Evolutionary conservation across 2,329 filamentous ascomycete genomes (phyloP), one percentile per base, ranked within the genome.

Genomic region (Curvularia spicifera): DNA sequence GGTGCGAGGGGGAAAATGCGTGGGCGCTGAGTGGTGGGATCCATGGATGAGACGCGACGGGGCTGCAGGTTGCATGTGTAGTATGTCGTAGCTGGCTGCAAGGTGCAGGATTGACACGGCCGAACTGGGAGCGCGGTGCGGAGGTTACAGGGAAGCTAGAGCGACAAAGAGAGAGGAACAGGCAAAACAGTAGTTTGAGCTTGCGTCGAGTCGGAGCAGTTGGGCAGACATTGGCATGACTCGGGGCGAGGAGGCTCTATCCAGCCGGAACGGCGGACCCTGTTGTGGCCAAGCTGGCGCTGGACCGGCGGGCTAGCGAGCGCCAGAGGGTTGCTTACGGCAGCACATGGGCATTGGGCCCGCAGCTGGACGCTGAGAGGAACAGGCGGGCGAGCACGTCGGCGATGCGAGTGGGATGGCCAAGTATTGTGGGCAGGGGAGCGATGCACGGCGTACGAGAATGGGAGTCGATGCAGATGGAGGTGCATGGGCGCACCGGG

Each of bases 1-100:
- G 71, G 72, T 57, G 59, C 63, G 13, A 59, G 50, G 61, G 61
- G 24, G 61, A 51, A 69, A 67, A 60, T 56, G 40, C 37, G 55
- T 18, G 57, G 18, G 39, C 35, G 53, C 55, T 63, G 45, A 70
- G 56, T 72, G 68, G 63, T 55, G 56, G 55, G 22, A n/a, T n/a
- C 4, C 13, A 48, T 20, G 44, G 12, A 35, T 15, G 6, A 12
- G 3, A 5, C 1, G 9, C 2, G 12, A 35, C 5, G 13, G 33
- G 33, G 13, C 13, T 35, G 33, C 33, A 22, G 54, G 59, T 57
- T 61, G 65, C 60, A 66, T 40, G 44, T 65, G 66, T 62, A 63
- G 33, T 35, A 15, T 28, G 26, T 28, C 5, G 26, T 28, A 51
- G 56, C 13, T 35, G 12, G 56, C 42, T 61, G 59, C 57, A 59